Evolutionary conservation across 352 stramenopile genomes (phyloP), one percentile per base, ranked within the genome.

Genomic region (Saprolegnia diclina): DNA sequence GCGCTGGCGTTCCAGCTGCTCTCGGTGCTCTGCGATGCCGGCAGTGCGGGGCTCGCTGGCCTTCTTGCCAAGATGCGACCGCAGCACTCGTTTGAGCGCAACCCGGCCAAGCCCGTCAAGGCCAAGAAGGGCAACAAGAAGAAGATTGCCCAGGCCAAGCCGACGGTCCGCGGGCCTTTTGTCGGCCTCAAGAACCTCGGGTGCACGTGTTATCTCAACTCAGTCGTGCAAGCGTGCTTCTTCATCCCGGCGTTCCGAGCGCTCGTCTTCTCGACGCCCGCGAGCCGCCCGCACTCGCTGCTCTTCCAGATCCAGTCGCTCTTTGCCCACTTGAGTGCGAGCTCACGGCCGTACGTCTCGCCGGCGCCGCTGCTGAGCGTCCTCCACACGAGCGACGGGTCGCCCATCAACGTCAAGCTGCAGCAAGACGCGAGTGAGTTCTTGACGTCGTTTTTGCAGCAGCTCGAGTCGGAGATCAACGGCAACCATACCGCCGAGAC

Each of bases 131-230:
- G 6, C 19, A 32, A 26, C 18, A 56, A 56, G 7, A 18, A 14
- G 1, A 56, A 57, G 46, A 42, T 11, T 21, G 42, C 42, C 5
- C 26, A 5, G 29, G 46, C 29, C 29, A 68, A 68, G 44, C 62
- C 62, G n/a, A 57, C 62, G 0, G 35, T 61, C 2, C 65, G 53
- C 37, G 45, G 53, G 11, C 54, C 22, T 18, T 71, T 71, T 56
- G 84, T 97, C 40, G 95, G 95, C 16, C 72, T 98, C 32, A 96
- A 97, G 65, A 98, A 98, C 64, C 76, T 97, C 38, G 92, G 94
- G 0, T 97, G 89, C 65, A 98, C 96, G 7, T 98, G 95, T 79
- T 98, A 98, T 69, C 72, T 98, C 73, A 98, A 98, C 75, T 95
- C 83, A 24, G 96, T 88, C 5, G 80, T 98, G 6, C 95, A 98